These are phyloP conservation scores for Hypoxylon sp. DNA, from an alignment of 2,329 filamentous ascomycete genomes.

Conservation along the genomic window DNA sequence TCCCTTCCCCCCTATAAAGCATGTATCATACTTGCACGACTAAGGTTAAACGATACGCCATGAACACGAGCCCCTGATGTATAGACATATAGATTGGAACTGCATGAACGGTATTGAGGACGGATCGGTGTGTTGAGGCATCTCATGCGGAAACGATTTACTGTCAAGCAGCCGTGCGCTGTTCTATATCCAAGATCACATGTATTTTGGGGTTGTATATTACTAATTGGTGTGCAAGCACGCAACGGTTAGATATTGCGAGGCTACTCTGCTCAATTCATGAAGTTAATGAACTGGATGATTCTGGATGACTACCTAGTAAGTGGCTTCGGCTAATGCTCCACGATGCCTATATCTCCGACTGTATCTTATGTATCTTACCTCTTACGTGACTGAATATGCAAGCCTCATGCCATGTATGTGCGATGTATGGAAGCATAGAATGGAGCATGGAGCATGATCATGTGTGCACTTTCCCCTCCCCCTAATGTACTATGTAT, in stretches of 20 bases:
- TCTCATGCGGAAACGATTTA: constrained; percentile 23
- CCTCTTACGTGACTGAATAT: too few species aligned
- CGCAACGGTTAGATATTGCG: constrained; percentile 28
- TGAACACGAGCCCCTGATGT: constrained; percentile 25
- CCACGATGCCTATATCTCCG: constrained; percentile 1
- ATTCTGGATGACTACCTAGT: too few species aligned
- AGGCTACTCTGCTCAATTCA: constrained; percentile 45
- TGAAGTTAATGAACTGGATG: too few species aligned
- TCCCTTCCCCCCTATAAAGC: constrained; percentile 28
- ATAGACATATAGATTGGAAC: constrained; percentile 39
- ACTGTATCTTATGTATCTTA: too few species aligned
- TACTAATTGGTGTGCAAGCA: constrained; percentile 36
- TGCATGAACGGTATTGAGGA: constrained; percentile 42
- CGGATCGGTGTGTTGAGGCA: constrained; percentile 31
- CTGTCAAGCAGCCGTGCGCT: constrained; percentile 17
- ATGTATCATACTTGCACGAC: constrained; percentile 43
- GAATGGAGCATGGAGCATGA: constrained; percentile 20
- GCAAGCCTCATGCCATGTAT: too few species aligned
- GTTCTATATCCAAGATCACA: constrained; percentile 17
- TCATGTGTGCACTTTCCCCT: too few species aligned
- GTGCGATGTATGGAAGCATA: constrained; percentile 4
- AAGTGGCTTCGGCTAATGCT: too few species aligned
- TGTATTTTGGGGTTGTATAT: constrained; percentile 36
- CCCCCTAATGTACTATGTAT: constrained; percentile 19
- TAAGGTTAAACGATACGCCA: constrained; percentile 16